These are phyloP conservation scores for Pseudogymnoascus sp. DNA, from an alignment of 2,329 filamentous ascomycete species.

Conservation along the genomic window DNA sequence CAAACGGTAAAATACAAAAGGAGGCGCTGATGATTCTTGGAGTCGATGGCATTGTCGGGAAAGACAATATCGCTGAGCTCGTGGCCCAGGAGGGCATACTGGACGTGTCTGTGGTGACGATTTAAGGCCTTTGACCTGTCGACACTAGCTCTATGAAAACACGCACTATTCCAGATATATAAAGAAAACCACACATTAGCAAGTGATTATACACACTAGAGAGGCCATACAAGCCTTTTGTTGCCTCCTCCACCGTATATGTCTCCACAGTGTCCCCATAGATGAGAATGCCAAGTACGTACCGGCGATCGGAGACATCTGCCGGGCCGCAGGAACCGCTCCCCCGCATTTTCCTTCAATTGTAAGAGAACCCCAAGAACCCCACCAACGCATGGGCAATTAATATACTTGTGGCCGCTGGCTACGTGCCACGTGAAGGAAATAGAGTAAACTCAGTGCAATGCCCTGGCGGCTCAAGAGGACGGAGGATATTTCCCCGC, in stretches of 20 bases:
- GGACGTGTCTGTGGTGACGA: slow-evolving; percentile 42
- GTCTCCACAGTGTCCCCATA: background rate
- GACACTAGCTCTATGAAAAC: background rate
- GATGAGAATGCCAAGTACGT: background rate
- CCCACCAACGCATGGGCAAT: background rate
- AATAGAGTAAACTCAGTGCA: background rate
- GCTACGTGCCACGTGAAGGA: background rate
- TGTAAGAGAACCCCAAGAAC: background rate
- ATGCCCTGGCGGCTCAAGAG: background rate
- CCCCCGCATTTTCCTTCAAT: background rate
- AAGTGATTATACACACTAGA: background rate
- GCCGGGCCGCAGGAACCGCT: background rate
- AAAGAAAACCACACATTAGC: background rate
- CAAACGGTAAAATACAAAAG: slow-evolving; percentile 32
- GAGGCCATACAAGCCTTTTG: slow-evolving; percentile 1
- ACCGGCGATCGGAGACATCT: background rate
- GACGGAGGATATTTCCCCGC: background rate
- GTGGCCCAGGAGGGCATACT: slow-evolving; percentile 43
- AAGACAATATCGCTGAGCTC: slow-evolving; percentile 43
- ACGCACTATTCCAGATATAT: background rate
- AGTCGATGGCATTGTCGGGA: slow-evolving; percentile 55
- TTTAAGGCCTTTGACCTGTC: background rate
- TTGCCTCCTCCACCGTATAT: background rate
- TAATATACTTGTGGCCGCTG: background rate
- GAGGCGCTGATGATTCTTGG: slow-evolving; percentile 79